A percentile compares a stretch with the other conserved stretches of the same genome.
These are phyloP conservation scores for Gnaphalium uliginosum DNA, from an alignment of 129 eudicot species.

Conservation along the genomic window DNA sequence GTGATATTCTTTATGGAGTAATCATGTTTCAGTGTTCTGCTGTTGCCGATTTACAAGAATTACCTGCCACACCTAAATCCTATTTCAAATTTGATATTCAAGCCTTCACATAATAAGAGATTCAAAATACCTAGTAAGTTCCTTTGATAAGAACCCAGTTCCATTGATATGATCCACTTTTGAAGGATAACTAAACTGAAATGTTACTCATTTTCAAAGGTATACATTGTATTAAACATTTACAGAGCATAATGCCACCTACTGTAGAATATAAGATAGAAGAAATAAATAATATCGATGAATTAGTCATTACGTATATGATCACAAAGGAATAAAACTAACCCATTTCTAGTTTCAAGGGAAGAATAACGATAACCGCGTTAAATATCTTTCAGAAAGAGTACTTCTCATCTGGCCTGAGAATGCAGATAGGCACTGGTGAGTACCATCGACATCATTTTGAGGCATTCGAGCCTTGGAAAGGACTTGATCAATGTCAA, in stretches of 20 bases:
- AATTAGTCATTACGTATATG: not conserved
- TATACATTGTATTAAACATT: constrained; percentile 32
- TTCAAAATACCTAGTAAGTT: not conserved
- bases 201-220: constrained; percentile 27
- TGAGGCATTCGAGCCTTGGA: constrained; percentile 12
- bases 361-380: not conserved
- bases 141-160: not conserved
- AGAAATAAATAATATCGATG: constrained; percentile 18
- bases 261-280: constrained; percentile 14
- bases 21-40: not conserved
- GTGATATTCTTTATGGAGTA: too few relatives aligned
- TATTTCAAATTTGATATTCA: not conserved
- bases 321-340: not conserved
- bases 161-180: constrained; percentile 5
- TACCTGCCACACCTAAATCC: not conserved
- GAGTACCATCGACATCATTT: constrained; percentile 18
- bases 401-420: not conserved
- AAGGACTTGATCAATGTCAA: not conserved
- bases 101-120: not conserved
- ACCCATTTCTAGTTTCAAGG: not conserved
- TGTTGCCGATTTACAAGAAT: not conserved
- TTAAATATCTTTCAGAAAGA: not conserved
- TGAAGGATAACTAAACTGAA: constrained; percentile 16
- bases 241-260: constrained; percentile 40
- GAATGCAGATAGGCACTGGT: not conserved